These are phyloP conservation scores for Exophiala sp. DNA, from an alignment of 2,329 filamentous ascomycete genomes.

Conservation along the genomic window DNA sequence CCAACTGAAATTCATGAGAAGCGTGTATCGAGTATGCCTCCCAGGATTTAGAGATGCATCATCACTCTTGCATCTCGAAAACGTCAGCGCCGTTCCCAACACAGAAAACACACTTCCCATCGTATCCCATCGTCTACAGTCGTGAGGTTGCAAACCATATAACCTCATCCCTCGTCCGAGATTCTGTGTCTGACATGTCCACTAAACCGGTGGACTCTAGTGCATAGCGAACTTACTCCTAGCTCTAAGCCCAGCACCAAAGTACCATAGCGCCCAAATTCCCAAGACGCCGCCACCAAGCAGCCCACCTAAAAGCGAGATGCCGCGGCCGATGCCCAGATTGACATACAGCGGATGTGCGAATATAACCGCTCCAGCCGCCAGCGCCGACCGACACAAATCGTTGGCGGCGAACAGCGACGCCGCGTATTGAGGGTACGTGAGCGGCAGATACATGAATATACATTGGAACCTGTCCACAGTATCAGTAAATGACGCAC, in stretches of 20 bases:
- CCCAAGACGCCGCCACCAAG: conserved; percentile 46
- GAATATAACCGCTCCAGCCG: conserved; percentile 37
- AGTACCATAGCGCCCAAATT: conserved; percentile 59
- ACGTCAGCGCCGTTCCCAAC: too few species aligned
- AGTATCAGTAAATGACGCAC: not conserved
- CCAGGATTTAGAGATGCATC: too few species aligned
- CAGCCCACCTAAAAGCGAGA: conserved; percentile 36
- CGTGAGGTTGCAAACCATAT: too few species aligned
- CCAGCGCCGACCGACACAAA: conserved; percentile 32
- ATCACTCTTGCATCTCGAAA: too few species aligned
- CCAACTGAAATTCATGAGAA: too few species aligned
- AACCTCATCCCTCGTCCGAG: not conserved
- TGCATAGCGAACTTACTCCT: conserved; percentile 51
- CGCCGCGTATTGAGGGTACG: conserved; percentile 29
- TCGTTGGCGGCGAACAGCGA: conserved; percentile 30
- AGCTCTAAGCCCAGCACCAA: conserved; percentile 52
- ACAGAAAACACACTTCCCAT: too few species aligned
- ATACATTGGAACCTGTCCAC: conserved; percentile 27
- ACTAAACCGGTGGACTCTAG: not conserved
- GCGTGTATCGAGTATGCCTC: too few species aligned
- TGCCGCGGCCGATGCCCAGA: conserved; percentile 35
- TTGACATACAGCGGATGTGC: conserved; percentile 35
- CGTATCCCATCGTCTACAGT: too few species aligned
- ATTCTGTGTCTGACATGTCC: not conserved
- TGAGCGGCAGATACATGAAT: conserved; percentile 29